These are phyloP conservation scores for Fallopia convolvulus DNA, from an alignment of 148 eudicot species.

Conservation along the genomic window DNA sequence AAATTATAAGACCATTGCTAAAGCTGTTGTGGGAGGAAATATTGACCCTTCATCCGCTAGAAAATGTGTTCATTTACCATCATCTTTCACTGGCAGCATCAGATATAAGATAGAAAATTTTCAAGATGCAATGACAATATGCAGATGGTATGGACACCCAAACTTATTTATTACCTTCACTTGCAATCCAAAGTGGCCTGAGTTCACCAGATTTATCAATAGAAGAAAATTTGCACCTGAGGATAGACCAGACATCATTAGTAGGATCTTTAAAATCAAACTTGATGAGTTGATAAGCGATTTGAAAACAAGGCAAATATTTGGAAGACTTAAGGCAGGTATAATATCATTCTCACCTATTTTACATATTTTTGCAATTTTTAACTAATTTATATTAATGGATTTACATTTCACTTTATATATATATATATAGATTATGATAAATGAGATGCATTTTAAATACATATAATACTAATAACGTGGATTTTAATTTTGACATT, in stretches of 20 bases:
- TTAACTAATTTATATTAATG: too few relatives aligned
- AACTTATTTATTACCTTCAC: constrained; percentile 18
- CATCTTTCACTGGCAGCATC: constrained; percentile 15
- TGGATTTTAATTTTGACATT: too few relatives aligned
- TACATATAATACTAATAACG: too few relatives aligned
- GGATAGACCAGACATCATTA: constrained; percentile 17
- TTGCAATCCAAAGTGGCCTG: constrained; percentile 23
- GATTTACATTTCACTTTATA: too few relatives aligned
- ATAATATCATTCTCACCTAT: too few relatives aligned
- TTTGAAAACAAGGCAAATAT: background rate
- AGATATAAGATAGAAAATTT: constrained; percentile 25
- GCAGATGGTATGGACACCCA: constrained; percentile 10
- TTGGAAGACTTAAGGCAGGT: background rate
- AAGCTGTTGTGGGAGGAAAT: background rate
- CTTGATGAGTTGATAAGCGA: constrained; percentile 10
- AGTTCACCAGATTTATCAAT: background rate
- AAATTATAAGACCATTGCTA: background rate
- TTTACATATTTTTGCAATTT: too few relatives aligned
- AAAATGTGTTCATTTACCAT: constrained; percentile 11
- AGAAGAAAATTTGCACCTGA: background rate
- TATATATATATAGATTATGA: too few relatives aligned
- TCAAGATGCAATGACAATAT: constrained; percentile 22
- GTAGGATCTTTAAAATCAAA: constrained; percentile 22
- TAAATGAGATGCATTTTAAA: too few relatives aligned
- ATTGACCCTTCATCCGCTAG: background rate